These are phyloP conservation scores for Cordyceps farinosa DNA, from an alignment of 2,329 filamentous ascomycete species.

Conservation along the genomic window DNA sequence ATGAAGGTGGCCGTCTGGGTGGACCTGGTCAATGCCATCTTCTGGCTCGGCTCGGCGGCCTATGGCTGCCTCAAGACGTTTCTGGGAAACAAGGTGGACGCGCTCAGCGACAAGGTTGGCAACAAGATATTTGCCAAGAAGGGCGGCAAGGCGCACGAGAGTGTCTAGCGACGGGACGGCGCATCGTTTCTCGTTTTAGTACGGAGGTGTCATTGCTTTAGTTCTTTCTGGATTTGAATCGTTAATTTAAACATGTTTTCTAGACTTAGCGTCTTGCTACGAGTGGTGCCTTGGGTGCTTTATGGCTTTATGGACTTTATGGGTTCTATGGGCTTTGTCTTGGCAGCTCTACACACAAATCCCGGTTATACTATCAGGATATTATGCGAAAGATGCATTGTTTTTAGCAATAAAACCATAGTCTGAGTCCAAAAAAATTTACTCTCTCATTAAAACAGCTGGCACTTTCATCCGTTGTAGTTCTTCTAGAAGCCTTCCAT, in stretches of 20 bases:
- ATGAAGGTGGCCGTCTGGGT: conserved; percentile 75
- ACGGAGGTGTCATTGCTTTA: too few species aligned
- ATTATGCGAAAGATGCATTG: too few species aligned
- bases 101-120: conserved; percentile 35
- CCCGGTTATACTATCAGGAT: too few species aligned
- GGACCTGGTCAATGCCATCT: conserved; percentile 61
- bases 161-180: conserved; percentile 22
- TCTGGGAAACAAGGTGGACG: conserved; percentile 39
- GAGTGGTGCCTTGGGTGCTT: too few species aligned
- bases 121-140: conserved; percentile 38
- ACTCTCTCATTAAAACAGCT: neutral
- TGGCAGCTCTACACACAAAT: too few species aligned
- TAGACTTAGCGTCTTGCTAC: too few species aligned
- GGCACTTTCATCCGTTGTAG: neutral
- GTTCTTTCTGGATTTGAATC: neutral
- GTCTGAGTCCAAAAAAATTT: neutral
- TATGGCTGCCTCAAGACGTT: conserved; percentile 42
- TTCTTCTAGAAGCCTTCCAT: neutral
- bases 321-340: too few species aligned
- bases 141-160: conserved; percentile 16
- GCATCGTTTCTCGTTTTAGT: neutral
- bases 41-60: conserved; percentile 56
- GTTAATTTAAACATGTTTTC: neutral
- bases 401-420: too few species aligned
- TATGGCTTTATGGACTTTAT: too few species aligned